A percentile compares a stretch with the other conserved stretches of the same genome.
Conservation (phyloP, 495 filamentous ascomycete species). For the Podospora comata region DNA sequence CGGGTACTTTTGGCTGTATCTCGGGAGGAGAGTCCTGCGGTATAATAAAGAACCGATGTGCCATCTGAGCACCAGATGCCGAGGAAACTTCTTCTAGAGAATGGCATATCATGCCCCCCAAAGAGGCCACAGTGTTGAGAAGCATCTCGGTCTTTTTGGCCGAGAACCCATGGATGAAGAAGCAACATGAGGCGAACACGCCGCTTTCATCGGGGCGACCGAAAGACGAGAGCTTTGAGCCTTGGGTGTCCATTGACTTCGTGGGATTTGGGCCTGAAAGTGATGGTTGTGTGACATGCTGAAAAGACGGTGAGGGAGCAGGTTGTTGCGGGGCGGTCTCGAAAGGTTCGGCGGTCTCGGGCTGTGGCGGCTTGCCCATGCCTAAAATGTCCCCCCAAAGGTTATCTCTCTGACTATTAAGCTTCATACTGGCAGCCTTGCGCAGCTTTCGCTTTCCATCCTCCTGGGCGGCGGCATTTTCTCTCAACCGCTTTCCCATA, state of each 20-base stretch:
- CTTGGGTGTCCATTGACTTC: constrained; percentile 27
- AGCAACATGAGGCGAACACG: constrained; percentile 54
- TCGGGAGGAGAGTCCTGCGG: constrained; percentile 44
- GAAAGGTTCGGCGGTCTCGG: constrained; percentile 7
- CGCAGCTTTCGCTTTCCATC: constrained; percentile 68
- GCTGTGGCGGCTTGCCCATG: constrained; percentile 18
- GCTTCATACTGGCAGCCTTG: constrained; percentile 72
- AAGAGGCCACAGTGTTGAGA: constrained; percentile 40
- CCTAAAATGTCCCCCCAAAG: constrained; percentile 87
- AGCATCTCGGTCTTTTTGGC: constrained; percentile 43
- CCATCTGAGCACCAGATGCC: constrained; percentile 25
- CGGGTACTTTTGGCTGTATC: constrained; percentile 38
- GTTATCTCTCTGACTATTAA: constrained; percentile 72
- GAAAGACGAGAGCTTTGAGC: constrained; percentile 31
- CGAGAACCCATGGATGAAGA: constrained; percentile 65
- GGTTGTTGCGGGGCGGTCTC: constrained; percentile 14
- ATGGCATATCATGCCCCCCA: constrained; percentile 44
- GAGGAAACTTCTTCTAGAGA: constrained; percentile 44
- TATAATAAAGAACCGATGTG: constrained; percentile 48
- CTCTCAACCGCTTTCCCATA: constrained; percentile 40
- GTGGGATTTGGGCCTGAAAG: not conserved
- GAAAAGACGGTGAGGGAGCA: not conserved
- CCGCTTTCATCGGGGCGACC: constrained; percentile 25
- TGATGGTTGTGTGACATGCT: constrained; percentile 1
- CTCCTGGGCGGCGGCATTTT: constrained; percentile 30